A percentile compares a stretch with the other conserved stretches of the same genome.
Conservation (phyloP, 73 alveolate genomes). For the Halteria grandinella region DNA sequence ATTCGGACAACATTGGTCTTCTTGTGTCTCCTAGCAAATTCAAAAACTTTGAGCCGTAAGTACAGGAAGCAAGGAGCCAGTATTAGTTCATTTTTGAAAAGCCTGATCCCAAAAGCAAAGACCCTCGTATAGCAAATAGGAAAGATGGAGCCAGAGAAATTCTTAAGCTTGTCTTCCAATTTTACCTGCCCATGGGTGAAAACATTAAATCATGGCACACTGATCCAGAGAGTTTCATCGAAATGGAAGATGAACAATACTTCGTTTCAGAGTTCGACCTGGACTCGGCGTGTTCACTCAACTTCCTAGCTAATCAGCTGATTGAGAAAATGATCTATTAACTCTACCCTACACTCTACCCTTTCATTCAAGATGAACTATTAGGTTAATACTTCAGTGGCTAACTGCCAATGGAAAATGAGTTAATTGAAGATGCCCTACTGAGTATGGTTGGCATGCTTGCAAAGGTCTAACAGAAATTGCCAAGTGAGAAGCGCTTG, state of each 20-base stretch:
- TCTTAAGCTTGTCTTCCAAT: slow-evolving; percentile 5
- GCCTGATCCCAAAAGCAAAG: slow-evolving; percentile 40
- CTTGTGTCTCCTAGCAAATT: slow-evolving; percentile 66
- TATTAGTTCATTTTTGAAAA: slow-evolving; percentile 38
- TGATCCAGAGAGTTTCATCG: slow-evolving; percentile 60
- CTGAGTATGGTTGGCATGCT: slow-evolving; percentile 23
- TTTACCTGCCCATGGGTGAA: slow-evolving; percentile 35
- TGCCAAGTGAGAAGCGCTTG: slow-evolving; percentile 10
- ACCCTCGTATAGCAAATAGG: slow-evolving; percentile 13
- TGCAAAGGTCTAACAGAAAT: slow-evolving; percentile 31
- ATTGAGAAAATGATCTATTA: slow-evolving; percentile 20
- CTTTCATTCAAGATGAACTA: slow-evolving; percentile 12
- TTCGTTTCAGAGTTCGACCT: slow-evolving; percentile 56
- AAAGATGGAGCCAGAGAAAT: slow-evolving; percentile 47
- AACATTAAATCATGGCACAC: slow-evolving; percentile 25
- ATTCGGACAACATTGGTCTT: slow-evolving; percentile 40
- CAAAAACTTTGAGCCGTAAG: slow-evolving; percentile 50
- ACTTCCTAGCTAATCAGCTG: slow-evolving; percentile 11
- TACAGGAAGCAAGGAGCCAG: slow-evolving; percentile 40
- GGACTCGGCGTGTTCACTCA: slow-evolving; percentile 29
- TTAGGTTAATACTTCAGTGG: slow-evolving; percentile 24
- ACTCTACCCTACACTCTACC: slow-evolving; percentile 23
- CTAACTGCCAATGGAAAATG: background rate
- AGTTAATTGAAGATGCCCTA: slow-evolving; percentile 27
- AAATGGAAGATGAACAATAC: slow-evolving; percentile 50